These are phyloP conservation scores for Nymphaea colorata DNA, from an alignment of 164 flowering plant species.

Conservation along the genomic window DNA sequence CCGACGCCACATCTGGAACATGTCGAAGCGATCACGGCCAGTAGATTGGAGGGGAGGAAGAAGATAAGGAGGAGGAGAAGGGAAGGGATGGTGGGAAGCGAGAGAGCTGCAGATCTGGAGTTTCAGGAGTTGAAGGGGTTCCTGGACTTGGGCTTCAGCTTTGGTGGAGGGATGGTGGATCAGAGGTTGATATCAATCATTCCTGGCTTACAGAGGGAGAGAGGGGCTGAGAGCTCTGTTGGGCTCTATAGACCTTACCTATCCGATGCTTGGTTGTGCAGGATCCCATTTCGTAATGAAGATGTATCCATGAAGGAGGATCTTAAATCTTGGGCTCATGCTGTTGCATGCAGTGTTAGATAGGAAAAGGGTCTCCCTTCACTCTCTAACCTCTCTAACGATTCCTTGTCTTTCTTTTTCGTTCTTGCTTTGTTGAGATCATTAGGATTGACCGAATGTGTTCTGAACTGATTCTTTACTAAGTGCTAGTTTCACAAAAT, in stretches of 20 bases:
- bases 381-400: not conserved
- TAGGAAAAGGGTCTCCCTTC: conserved; percentile 4
- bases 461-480: no score
- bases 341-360: conserved; percentile 60
- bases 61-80: not conserved
- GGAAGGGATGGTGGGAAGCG: conserved; percentile 12
- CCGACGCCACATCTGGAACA: not conserved
- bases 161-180: conserved; percentile 42
- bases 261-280: conserved; percentile 75
- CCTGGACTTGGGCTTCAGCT: conserved; percentile 67
- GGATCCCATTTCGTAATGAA: conserved; percentile 24
- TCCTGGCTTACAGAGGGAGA: conserved; percentile 56
- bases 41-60: not conserved
- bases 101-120: conserved; percentile 60
- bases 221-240: conserved; percentile 7
- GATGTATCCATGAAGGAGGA: conserved; percentile 49
- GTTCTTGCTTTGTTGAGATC: not conserved
- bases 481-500: no score
- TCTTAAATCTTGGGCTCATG: conserved; percentile 65
- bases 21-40: not conserved
- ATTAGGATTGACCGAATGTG: no score
- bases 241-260: conserved; percentile 56
- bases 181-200: conserved; percentile 46
- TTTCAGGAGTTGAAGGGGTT: conserved; percentile 70
- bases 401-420: not conserved